phyloP scores from a whole-genome alignment of 1,284 basidiomycete genomes.

The Cystobasidium sp. region DNA sequence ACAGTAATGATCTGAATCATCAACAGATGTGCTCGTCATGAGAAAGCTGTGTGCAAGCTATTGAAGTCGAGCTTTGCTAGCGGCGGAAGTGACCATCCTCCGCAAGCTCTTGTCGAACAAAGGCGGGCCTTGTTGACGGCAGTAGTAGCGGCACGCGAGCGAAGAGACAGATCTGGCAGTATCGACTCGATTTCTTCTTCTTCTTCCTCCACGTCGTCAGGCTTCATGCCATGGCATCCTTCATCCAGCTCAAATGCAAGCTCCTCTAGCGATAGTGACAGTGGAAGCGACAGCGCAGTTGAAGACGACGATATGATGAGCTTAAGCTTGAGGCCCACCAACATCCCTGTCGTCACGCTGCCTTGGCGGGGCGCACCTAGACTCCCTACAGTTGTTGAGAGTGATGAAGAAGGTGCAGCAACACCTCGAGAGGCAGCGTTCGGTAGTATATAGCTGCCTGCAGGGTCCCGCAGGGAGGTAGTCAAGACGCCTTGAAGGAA shows the following conservation, averaged over 20 bases:
- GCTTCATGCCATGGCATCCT: too few relatives aligned
- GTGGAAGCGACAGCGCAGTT: conserved; percentile 21
- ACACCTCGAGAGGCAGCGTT: conserved; percentile 8
- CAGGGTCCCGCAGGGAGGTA: too few relatives aligned
- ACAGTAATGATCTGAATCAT: neutral
- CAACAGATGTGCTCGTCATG: conserved; percentile 27
- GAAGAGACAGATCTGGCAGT: neutral
- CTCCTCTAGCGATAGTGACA: conserved; percentile 2
- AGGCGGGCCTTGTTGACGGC: conserved; percentile 21
- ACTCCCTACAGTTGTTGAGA: conserved; percentile 33
- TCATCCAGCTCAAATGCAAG: too few relatives aligned
- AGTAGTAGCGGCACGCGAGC: conserved; percentile 28
- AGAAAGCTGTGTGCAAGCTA: conserved; percentile 26
- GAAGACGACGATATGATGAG: conserved; percentile 25
- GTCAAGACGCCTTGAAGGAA: neutral
- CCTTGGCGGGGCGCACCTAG: conserved; percentile 23
- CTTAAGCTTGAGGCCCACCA: neutral
- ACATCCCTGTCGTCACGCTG: conserved; percentile 1
- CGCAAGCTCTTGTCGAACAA: conserved; percentile 21
- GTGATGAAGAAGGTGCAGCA: conserved; percentile 37
- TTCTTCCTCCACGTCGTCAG: neutral
- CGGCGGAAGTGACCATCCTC: neutral
- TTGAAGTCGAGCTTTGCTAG: conserved; percentile 33
- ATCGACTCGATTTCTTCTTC: neutral
- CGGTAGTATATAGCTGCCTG: neutral